Percentiles rank a stretch among this genome's conserved stretches.
Conservation (phyloP, 2,329 filamentous ascomycete species). For the Ploettnerulaceae sp. region DNA sequence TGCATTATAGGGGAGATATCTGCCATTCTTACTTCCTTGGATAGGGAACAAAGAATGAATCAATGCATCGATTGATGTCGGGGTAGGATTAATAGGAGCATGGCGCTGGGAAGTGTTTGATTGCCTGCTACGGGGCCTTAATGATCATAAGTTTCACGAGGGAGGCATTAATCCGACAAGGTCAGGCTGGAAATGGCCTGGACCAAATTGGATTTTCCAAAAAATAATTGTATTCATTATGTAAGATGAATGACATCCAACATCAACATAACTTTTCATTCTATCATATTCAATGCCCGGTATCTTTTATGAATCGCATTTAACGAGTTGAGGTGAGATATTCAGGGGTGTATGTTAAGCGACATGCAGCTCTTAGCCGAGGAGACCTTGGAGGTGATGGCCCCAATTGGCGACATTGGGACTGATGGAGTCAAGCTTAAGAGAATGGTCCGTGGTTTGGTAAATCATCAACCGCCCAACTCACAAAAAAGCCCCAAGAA, state of each 20-base stretch:
- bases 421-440: too few relatives aligned
- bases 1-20: slow-evolving; percentile 5
- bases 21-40: not conserved
- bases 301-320: not conserved
- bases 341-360: too few relatives aligned
- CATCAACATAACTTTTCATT: not conserved
- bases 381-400: too few relatives aligned
- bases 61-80: not conserved
- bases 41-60: not conserved
- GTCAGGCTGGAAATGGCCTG: slow-evolving; percentile 4
- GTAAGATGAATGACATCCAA: slow-evolving; percentile 4
- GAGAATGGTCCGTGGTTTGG: too few relatives aligned
- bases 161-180: not conserved
- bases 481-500: too few relatives aligned
- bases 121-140: not conserved
- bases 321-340: too few relatives aligned
- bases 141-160: not conserved
- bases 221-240: slow-evolving; percentile 10
- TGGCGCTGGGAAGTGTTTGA: slow-evolving; percentile 2
- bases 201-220: slow-evolving; percentile 1
- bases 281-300: not conserved
- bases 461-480: too few relatives aligned
- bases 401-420: too few relatives aligned
- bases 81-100: not conserved
- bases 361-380: too few relatives aligned